Percentiles rank a stretch among this genome's conserved stretches.
Conservation (phyloP, 2,329 filamentous ascomycete genomes). For the Fusarium kyushuense region DNA sequence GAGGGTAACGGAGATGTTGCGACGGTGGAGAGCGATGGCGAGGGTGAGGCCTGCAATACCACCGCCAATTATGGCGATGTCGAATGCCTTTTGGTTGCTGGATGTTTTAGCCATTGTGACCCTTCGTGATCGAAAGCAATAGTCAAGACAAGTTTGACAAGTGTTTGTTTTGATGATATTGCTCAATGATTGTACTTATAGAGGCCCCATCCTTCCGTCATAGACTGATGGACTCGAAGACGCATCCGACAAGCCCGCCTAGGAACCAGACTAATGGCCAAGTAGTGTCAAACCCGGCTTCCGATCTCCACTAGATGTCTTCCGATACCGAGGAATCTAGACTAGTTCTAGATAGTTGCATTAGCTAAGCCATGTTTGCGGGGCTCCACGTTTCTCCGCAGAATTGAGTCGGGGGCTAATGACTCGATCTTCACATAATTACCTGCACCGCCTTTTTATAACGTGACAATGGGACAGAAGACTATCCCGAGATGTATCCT, state of each 20-base stretch:
- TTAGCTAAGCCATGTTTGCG: conserved; percentile 11
- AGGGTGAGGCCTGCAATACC: conserved; percentile 65
- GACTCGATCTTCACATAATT: background rate
- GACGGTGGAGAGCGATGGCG: conserved; percentile 59
- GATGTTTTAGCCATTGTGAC: conserved; percentile 6
- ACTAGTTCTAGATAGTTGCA: background rate
- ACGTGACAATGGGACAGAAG: background rate
- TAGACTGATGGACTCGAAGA: conserved; percentile 9
- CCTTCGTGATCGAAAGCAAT: background rate
- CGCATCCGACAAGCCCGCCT: background rate
- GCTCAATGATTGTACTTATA: background rate
- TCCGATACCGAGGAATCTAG: background rate
- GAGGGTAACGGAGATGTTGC: conserved; percentile 57
- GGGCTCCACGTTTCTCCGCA: conserved; percentile 12
- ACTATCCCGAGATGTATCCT: background rate
- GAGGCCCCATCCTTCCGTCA: conserved; percentile 8
- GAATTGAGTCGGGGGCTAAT: conserved; percentile 9
- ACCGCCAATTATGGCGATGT: conserved; percentile 63
- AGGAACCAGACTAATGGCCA: background rate
- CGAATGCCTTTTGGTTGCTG: conserved; percentile 30
- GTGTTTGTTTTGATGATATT: background rate
- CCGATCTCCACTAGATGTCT: conserved; percentile 14
- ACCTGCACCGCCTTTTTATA: background rate
- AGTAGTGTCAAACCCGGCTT: conserved; percentile 15
- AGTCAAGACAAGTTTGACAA: too few relatives aligned